Percentiles rank a stretch among this genome's conserved stretches.
These are phyloP conservation scores for Podospora appendiculata DNA, from an alignment of 495 filamentous ascomycete species.

Conservation along the genomic window DNA sequence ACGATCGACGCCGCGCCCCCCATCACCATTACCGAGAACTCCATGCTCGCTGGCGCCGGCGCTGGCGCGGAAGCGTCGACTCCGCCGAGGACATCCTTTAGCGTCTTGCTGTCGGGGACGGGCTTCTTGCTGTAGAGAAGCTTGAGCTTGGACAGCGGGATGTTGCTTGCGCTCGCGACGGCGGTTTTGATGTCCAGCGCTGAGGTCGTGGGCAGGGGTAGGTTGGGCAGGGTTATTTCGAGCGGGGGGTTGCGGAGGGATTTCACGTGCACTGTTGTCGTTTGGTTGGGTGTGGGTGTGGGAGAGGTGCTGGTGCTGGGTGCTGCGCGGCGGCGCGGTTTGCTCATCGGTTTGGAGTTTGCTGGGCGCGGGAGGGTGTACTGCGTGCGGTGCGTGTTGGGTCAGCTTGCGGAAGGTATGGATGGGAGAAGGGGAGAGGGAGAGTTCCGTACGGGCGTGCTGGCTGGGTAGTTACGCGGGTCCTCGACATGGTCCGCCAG, in stretches of 20 bases:
- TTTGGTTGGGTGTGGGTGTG: slow-evolving; percentile 28
- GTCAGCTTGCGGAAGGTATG: background rate
- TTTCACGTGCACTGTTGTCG: slow-evolving; percentile 52
- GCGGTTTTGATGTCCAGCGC: slow-evolving; percentile 65
- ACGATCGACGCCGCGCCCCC: slow-evolving; percentile 42
- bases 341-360: slow-evolving; percentile 9
- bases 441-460: slow-evolving; percentile 57
- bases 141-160: slow-evolving; percentile 65
- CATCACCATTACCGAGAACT: slow-evolving; percentile 84
- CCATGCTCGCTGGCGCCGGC: slow-evolving; percentile 46
- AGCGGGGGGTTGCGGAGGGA: slow-evolving; percentile 67
- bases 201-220: slow-evolving; percentile 45
- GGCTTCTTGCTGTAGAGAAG: slow-evolving; percentile 80
- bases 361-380: slow-evolving; percentile 42
- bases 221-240: slow-evolving; percentile 49
- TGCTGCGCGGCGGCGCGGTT: background rate
- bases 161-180: slow-evolving; percentile 50
- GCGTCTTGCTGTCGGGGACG: slow-evolving; percentile 57
- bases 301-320: background rate
- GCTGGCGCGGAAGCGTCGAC: slow-evolving; percentile 5
- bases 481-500: slow-evolving; percentile 80
- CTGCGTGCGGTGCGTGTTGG: slow-evolving; percentile 9
- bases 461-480: slow-evolving; percentile 60
- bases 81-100: slow-evolving; percentile 52
- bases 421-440: background rate